phyloP scores from a whole-genome alignment of 2,329 filamentous ascomycete genomes.

The Talaromyces sp. region DNA sequence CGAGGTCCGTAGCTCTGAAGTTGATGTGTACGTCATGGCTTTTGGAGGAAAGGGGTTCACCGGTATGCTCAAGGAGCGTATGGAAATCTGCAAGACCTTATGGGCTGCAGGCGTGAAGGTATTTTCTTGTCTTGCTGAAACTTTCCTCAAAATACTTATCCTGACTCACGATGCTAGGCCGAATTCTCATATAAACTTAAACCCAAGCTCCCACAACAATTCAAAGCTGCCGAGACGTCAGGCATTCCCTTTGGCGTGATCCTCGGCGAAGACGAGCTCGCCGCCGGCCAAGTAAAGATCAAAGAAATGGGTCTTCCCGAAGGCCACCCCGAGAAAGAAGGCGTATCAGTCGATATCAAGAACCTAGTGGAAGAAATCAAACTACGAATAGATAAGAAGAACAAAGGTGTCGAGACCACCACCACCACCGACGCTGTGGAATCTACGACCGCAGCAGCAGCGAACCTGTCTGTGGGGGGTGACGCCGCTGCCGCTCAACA shows the following conservation, averaged over 20 bases:
- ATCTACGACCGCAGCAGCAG: slow-evolving; percentile 1
- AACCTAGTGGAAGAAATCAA: slow-evolving; percentile 23
- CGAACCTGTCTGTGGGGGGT: not conserved
- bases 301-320: slow-evolving; percentile 80
- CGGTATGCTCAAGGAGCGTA: slow-evolving; percentile 77
- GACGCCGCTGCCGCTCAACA: not conserved
- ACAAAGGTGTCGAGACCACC: not conserved
- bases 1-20: slow-evolving; percentile 64
- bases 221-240: slow-evolving; percentile 79
- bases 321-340: slow-evolving; percentile 86
- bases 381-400: slow-evolving; percentile 16
- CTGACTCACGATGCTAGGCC: slow-evolving; percentile 48
- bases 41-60: slow-evolving; percentile 83
- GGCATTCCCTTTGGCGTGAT: slow-evolving; percentile 84
- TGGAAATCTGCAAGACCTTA: slow-evolving; percentile 70
- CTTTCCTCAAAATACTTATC: not conserved
- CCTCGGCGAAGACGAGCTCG: slow-evolving; percentile 84
- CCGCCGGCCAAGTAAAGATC: slow-evolving; percentile 77
- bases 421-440: not conserved
- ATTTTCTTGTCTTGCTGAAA: slow-evolving; percentile 14
- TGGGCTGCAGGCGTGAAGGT: slow-evolving; percentile 88
- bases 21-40: slow-evolving; percentile 93
- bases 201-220: slow-evolving; percentile 82
- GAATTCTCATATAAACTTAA: slow-evolving; percentile 89
- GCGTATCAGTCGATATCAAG: slow-evolving; percentile 65